Evolutionary conservation across 192 early-diverging fungal genomes (phyloP).

Genomic region (Coemansia sp.): DNA sequence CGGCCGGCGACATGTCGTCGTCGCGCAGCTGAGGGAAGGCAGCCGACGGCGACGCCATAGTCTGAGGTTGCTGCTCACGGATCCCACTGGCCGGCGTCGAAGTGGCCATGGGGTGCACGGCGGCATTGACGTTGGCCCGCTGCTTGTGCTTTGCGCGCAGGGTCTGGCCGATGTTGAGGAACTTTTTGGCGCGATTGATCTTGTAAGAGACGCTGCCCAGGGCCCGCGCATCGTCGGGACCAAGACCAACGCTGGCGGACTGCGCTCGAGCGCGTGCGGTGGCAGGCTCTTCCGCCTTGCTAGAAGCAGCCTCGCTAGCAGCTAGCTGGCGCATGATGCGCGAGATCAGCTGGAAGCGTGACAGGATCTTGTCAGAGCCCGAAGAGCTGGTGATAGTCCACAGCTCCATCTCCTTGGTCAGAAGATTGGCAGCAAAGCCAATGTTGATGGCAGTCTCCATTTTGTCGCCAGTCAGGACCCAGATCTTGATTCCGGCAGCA

Average conservation of each 20-base stretch:
- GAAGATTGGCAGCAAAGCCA: constrained; percentile 90
- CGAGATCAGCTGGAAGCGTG: constrained; percentile 53
- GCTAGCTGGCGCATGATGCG: constrained; percentile 57
- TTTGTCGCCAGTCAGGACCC: constrained; percentile 98
- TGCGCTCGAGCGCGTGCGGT: not conserved
- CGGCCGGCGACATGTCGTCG: constrained; percentile 32
- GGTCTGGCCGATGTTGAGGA: constrained; percentile 72
- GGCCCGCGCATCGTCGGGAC: constrained; percentile 34
- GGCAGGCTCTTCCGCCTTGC: not conserved
- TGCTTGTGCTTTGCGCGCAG: constrained; percentile 64
- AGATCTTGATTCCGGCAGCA: constrained; percentile 90
- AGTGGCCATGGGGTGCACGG: constrained; percentile 17
- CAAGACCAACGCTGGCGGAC: constrained; percentile 29
- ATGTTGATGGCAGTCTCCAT: constrained; percentile 98
- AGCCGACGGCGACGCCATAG: constrained; percentile 5
- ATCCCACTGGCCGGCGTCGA: not conserved
- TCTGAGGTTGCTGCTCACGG: not conserved
- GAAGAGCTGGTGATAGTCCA: constrained; percentile 62
- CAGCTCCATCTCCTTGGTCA: constrained; percentile 84
- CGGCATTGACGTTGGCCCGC: constrained; percentile 58
- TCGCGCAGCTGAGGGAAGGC: constrained; percentile 24
- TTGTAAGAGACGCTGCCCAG: constrained; percentile 59
- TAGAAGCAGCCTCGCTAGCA: constrained; percentile 15
- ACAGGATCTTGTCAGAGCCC: constrained; percentile 46
- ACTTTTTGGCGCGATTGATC: constrained; percentile 51